These are phyloP conservation scores for Calvatia gigantea DNA, from an alignment of 768 basidiomycete genomes.

Conservation along the genomic window DNA sequence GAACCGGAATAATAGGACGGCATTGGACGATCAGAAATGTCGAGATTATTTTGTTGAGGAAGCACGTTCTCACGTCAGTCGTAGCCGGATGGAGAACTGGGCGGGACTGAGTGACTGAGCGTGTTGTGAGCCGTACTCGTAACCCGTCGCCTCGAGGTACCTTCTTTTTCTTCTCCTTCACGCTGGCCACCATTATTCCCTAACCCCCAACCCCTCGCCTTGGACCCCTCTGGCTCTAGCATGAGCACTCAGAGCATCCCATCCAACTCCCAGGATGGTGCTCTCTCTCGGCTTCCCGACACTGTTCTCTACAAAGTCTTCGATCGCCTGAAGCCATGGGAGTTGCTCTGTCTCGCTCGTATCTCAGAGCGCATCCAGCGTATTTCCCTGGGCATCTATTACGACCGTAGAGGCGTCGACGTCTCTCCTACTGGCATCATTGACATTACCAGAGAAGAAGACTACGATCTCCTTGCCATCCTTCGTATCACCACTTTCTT, in stretches of 20 bases:
- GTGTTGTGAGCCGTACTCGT: conserved; percentile 1
- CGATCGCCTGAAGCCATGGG: conserved; percentile 10
- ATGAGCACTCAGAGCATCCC: conserved; percentile 8
- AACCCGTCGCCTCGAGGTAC: conserved; percentile 8
- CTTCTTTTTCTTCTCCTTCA: conserved; percentile 6
- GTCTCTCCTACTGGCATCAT: conserved; percentile 11
- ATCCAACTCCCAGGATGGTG: conserved; percentile 5
- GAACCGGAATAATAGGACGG: background rate
- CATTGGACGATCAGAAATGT: background rate
- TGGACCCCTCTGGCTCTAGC: background rate
- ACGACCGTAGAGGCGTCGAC: conserved; percentile 12
- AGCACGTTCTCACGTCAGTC: conserved; percentile 9
- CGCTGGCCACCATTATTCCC: conserved; percentile 5
- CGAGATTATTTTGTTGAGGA: background rate
- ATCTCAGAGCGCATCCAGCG: conserved; percentile 13
- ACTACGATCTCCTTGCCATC: conserved; percentile 9
- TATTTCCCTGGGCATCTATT: conserved; percentile 11
- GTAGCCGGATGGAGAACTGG: conserved; percentile 5
- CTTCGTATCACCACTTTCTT: conserved; percentile 13
- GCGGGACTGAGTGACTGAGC: conserved; percentile 9
- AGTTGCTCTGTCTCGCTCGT: conserved; percentile 11
- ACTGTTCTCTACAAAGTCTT: conserved; percentile 6
- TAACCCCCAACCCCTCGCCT: background rate
- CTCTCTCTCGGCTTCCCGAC: conserved; percentile 7
- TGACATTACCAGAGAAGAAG: conserved; percentile 12